phyloP scores from a whole-genome alignment of 139 green algal genomes.

The Parachlorella kessleri region DNA sequence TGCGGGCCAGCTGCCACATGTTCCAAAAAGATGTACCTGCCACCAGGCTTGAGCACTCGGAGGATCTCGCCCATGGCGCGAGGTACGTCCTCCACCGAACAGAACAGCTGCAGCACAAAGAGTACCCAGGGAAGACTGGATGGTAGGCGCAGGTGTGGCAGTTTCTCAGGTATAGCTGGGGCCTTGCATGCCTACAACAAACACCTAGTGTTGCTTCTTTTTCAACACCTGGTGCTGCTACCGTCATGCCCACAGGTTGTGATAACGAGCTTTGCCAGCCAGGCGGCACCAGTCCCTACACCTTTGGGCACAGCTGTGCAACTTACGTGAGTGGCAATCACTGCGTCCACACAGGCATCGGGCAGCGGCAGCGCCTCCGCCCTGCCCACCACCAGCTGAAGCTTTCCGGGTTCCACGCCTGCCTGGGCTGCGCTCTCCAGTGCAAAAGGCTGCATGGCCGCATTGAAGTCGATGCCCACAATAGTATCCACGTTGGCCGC shows the following conservation, averaged over 20 bases:
- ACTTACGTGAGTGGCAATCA: slow-evolving; percentile 7
- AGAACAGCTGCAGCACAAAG: not conserved
- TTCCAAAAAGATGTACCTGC: slow-evolving; percentile 1
- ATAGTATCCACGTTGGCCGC: not conserved
- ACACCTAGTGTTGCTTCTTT: not conserved
- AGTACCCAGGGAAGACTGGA: too few species aligned
- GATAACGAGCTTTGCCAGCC: not conserved
- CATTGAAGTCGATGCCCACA: slow-evolving; percentile 2
- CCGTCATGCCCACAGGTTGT: too few species aligned
- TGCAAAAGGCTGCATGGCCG: not conserved
- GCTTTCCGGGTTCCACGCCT: not conserved
- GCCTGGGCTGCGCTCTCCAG: not conserved
- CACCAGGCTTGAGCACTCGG: slow-evolving; percentile 5
- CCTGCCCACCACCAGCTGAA: not conserved
- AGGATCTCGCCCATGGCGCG: not conserved
- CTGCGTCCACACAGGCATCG: slow-evolving; percentile 7
- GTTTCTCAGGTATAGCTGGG: not conserved
- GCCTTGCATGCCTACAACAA: not conserved
- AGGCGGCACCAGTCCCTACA: not conserved
- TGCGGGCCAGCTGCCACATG: not conserved
- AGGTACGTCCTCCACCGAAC: not conserved
- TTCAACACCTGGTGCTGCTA: not conserved
- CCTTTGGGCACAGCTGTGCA: not conserved
- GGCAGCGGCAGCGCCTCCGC: not conserved
- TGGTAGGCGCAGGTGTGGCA: too few species aligned